A percentile compares a stretch with the other conserved stretches of the same genome.
Conservation (phyloP, 805 yeast species). For the Candida suzukii region DNA sequence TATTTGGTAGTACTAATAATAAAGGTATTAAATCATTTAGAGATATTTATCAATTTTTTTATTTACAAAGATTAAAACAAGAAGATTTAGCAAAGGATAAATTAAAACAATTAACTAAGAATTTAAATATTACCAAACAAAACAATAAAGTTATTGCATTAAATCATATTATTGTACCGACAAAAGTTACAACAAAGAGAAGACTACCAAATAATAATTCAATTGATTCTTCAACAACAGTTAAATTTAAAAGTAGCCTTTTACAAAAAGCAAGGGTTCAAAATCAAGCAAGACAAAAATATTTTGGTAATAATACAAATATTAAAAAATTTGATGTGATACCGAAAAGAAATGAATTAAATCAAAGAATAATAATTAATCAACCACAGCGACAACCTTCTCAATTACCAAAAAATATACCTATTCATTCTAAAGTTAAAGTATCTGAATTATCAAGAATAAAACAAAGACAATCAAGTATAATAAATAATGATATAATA, state of each 20-base stretch:
- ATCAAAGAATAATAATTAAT: not conserved
- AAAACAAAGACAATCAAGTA: not conserved
- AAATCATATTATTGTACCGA: slow-evolving; percentile 19
- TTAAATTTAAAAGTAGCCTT: slow-evolving; percentile 18
- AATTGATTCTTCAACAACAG: not conserved
- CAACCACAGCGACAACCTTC: not conserved
- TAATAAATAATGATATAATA: too few relatives aligned
- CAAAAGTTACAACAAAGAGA: slow-evolving; percentile 6
- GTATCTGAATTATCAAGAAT: not conserved
- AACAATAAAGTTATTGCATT: slow-evolving; percentile 32
- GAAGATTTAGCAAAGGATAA: slow-evolving; percentile 37
- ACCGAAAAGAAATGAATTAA: not conserved
- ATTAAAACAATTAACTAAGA: slow-evolving; percentile 34
- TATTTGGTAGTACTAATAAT: too few relatives aligned
- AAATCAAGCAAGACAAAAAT: slow-evolving; percentile 16
- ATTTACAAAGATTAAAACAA: slow-evolving; percentile 34
- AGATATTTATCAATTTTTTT: slow-evolving; percentile 31
- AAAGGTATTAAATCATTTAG: slow-evolving; percentile 27
- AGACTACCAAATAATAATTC: not conserved
- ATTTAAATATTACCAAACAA: slow-evolving; percentile 31
- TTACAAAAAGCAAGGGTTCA: slow-evolving; percentile 25
- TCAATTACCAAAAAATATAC: not conserved
- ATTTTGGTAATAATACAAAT: slow-evolving; percentile 3
- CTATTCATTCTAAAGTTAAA: not conserved
- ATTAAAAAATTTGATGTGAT: slow-evolving; percentile 5